These are phyloP conservation scores for Knoxia roxburghii DNA, from an alignment of 257 asterid genomes.

Conservation along the genomic window DNA sequence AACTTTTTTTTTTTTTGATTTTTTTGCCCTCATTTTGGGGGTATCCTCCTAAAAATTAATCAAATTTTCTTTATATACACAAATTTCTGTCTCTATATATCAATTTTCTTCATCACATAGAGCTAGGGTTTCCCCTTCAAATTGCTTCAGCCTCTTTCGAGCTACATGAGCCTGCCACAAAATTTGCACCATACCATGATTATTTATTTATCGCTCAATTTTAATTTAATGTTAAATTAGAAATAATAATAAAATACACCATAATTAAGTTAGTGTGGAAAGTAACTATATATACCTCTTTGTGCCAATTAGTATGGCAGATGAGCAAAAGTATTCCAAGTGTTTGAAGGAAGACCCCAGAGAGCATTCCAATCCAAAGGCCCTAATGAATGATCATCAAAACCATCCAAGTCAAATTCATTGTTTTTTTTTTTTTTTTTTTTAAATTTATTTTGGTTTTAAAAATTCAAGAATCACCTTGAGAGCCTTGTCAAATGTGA, in stretches of 20 bases:
- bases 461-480: constrained; percentile 21
- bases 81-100: background rate
- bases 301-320: constrained; percentile 2
- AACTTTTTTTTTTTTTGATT: too few species aligned
- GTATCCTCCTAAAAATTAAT: too few species aligned
- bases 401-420: too few species aligned
- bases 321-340: constrained; percentile 2
- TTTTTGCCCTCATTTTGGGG: too few species aligned
- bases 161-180: constrained; percentile 8
- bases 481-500: constrained; percentile 40
- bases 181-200: too few species aligned
- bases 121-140: constrained; percentile 5
- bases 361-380: constrained; percentile 1
- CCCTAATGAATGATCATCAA: background rate
- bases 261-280: too few species aligned
- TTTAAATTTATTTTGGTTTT: too few species aligned
- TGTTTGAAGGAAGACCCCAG: constrained; percentile 4
- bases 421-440: too few species aligned
- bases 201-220: too few species aligned
- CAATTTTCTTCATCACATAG: background rate
- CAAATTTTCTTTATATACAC: too few species aligned
- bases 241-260: too few species aligned
- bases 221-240: too few species aligned
- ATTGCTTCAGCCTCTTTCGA: background rate
- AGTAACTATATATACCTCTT: background rate